phyloP scores from a whole-genome alignment of 2,329 filamentous ascomycete species.

The Bimuria novae-zelandiae region DNA sequence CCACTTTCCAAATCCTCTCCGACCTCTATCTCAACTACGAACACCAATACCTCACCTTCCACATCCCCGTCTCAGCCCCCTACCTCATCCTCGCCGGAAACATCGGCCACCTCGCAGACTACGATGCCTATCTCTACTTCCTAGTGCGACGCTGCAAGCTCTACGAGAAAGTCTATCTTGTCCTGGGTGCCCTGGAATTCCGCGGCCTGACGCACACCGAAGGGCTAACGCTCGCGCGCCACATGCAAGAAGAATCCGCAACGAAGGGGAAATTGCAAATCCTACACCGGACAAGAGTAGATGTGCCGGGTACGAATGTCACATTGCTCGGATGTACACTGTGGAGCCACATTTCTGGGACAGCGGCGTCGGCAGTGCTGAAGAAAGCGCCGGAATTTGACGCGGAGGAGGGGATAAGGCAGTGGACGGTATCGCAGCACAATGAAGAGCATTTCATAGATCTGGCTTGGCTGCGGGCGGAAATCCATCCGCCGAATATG shows the following conservation, averaged over 20 bases:
- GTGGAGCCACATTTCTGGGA: slow-evolving; percentile 57
- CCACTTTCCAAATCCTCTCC: slow-evolving; percentile 37
- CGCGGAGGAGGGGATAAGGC: slow-evolving; percentile 49
- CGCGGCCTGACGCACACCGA: slow-evolving; percentile 29
- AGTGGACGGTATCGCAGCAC: slow-evolving; percentile 58
- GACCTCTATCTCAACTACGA: slow-evolving; percentile 39
- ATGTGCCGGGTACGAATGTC: slow-evolving; percentile 48
- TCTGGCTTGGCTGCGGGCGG: slow-evolving; percentile 54
- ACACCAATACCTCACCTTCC: slow-evolving; percentile 37
- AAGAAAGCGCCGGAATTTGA: slow-evolving; percentile 59
- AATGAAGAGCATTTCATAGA: slow-evolving; percentile 56
- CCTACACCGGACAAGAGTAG: slow-evolving; percentile 51
- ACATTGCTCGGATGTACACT: slow-evolving; percentile 63
- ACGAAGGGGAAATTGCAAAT: slow-evolving; percentile 48
- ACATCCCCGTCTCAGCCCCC: slow-evolving; percentile 33
- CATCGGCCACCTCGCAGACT: slow-evolving; percentile 37
- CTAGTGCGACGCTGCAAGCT: slow-evolving; percentile 34
- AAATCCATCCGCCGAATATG: slow-evolving; percentile 38
- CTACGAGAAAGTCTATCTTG: slow-evolving; percentile 36
- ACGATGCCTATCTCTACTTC: slow-evolving; percentile 38
- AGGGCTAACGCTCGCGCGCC: slow-evolving; percentile 30
- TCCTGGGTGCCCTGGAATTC: slow-evolving; percentile 36
- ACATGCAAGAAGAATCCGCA: slow-evolving; percentile 32
- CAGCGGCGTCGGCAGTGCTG: slow-evolving; percentile 47
- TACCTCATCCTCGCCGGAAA: slow-evolving; percentile 39